phyloP scores from a whole-genome alignment of 768 basidiomycete genomes.

The Trametes sanguinea region DNA sequence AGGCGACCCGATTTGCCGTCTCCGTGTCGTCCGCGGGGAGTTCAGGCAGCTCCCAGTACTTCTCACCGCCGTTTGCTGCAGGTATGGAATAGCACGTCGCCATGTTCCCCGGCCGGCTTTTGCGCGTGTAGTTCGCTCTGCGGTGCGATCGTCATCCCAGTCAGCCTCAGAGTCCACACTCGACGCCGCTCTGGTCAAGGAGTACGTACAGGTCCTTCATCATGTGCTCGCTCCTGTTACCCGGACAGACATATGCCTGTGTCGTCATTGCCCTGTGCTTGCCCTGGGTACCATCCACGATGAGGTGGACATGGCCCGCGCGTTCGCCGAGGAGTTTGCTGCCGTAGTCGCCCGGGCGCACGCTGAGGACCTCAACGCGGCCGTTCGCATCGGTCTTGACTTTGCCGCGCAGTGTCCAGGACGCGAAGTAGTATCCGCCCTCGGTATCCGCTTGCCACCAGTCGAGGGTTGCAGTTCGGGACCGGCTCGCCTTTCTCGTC shows the following conservation, averaged over 20 bases:
- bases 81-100: conserved; percentile 22
- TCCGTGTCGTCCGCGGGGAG: conserved; percentile 23
- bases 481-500: conserved; percentile 28
- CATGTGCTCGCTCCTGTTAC: conserved; percentile 25
- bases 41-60: conserved; percentile 19
- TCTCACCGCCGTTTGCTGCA: conserved; percentile 13
- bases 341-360: conserved; percentile 29
- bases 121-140: conserved; percentile 24
- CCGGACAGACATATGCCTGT: conserved; percentile 28
- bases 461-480: conserved; percentile 25
- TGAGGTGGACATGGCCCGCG: conserved; percentile 28
- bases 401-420: conserved; percentile 29
- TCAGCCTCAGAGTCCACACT: neutral
- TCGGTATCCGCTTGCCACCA: conserved; percentile 30
- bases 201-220: conserved; percentile 26
- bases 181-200: neutral
- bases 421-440: conserved; percentile 25
- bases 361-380: conserved; percentile 26
- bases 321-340: conserved; percentile 7
- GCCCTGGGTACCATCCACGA: conserved; percentile 16
- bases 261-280: conserved; percentile 25
- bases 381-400: conserved; percentile 25
- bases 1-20: conserved; percentile 14
- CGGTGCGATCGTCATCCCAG: neutral
- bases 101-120: conserved; percentile 19